A percentile compares a stretch with the other conserved stretches of the same genome.
These are phyloP conservation scores for Entrophospora sp. DNA, from an alignment of 192 early-diverging fungal genomes.

Conservation along the genomic window DNA sequence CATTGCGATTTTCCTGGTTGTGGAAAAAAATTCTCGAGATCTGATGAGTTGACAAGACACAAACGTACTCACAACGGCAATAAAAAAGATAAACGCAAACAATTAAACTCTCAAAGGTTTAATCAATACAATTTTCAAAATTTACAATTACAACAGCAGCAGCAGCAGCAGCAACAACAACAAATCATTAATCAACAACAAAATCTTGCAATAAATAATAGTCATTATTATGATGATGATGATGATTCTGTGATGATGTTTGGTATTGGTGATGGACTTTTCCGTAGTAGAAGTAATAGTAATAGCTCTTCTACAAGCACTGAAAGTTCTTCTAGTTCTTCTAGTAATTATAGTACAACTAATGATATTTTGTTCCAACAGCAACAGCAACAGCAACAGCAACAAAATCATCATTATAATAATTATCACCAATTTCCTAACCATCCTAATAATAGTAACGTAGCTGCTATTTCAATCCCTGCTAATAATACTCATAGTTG, in stretches of 20 bases:
- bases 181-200: too few species aligned
- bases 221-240: neutral
- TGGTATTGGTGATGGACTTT: too few species aligned
- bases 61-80: slow-evolving; percentile 46
- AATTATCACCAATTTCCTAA: too few species aligned
- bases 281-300: neutral
- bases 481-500: neutral
- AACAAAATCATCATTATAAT: neutral
- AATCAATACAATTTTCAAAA: too few species aligned
- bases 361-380: neutral
- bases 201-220: neutral
- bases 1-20: slow-evolving; percentile 56
- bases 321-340: neutral
- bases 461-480: neutral
- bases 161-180: too few species aligned
- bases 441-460: too few species aligned
- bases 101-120: too few species aligned
- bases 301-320: neutral
- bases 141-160: too few species aligned
- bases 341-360: neutral
- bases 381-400: neutral
- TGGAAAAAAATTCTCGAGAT: slow-evolving; percentile 66
- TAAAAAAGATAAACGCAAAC: slow-evolving; percentile 32
- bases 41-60: slow-evolving; percentile 63
- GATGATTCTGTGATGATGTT: too few species aligned